Percentiles rank a stretch among this genome's conserved stretches.
phyloP scores from a whole-genome alignment of 2,329 filamentous ascomycete species.

The Ophiocordyceps camponoti-leonardi region DNA sequence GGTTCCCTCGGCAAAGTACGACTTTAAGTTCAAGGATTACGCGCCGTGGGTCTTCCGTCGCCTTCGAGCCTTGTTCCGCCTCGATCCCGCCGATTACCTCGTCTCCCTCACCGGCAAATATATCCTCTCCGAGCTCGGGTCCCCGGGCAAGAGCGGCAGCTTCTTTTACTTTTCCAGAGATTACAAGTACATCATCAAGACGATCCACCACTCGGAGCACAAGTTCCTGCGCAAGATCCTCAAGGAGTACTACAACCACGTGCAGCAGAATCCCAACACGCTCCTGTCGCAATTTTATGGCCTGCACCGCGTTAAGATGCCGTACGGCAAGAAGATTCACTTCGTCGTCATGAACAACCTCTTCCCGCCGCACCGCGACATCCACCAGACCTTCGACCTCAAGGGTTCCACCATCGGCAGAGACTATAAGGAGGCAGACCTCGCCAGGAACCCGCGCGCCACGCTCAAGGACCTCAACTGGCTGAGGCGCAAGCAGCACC shows the following conservation, averaged over 20 bases:
- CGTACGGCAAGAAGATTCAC: constrained; percentile 94
- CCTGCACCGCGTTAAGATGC: constrained; percentile 92
- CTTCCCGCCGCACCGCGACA: constrained; percentile 92
- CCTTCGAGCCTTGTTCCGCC: constrained; percentile 68
- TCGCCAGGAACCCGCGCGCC: constrained; percentile 77
- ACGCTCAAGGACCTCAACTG: constrained; percentile 96
- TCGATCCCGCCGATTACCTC: constrained; percentile 93
- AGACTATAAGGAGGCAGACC: constrained; percentile 75
- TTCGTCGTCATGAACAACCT: constrained; percentile 99
- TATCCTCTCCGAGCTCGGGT: constrained; percentile 91
- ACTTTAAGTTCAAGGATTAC: constrained; percentile 99
- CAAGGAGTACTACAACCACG: constrained; percentile 86
- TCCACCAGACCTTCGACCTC: constrained; percentile 90
- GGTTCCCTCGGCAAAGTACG: constrained; percentile 95
- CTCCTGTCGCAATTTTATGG: constrained; percentile 96
- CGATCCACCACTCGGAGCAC: constrained; percentile 89
- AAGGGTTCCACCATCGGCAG: constrained; percentile 93
- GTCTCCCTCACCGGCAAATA: constrained; percentile 98
- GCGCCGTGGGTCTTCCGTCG: constrained; percentile 98
- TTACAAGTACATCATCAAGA: constrained; percentile 99
- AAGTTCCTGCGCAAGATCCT: constrained; percentile 72
- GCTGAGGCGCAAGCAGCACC: constrained; percentile 66
- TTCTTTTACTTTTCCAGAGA: constrained; percentile 99
- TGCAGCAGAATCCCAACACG: constrained; percentile 87
- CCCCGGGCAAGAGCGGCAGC: constrained; percentile 92